phyloP scores from a whole-genome alignment of 441 rosid species.

The Mallotus japonicus region DNA sequence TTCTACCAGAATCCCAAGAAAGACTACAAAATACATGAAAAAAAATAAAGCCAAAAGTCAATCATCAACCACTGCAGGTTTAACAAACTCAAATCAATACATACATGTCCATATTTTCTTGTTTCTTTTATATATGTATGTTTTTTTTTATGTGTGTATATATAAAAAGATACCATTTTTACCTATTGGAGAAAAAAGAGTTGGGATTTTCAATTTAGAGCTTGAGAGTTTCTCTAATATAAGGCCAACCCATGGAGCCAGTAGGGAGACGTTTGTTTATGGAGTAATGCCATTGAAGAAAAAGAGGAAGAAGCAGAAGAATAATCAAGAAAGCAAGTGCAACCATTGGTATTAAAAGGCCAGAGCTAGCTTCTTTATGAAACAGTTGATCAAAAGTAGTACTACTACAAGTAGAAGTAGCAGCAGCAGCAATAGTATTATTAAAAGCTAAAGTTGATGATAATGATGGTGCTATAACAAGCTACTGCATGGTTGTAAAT shows the following conservation, averaged over 20 bases:
- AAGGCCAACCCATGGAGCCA: conserved; percentile 97
- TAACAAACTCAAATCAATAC: not conserved
- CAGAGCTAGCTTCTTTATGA: not conserved
- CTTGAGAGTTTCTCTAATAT: conserved; percentile 85
- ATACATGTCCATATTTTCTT: not conserved
- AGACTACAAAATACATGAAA: conserved; percentile 35
- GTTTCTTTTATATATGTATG: not conserved
- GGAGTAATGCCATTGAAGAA: conserved; percentile 39
- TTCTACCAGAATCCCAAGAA: conserved; percentile 53
- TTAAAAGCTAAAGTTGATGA: conserved; percentile 8
- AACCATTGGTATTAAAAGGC: not conserved
- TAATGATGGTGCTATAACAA: not conserved
- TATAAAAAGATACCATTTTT: conserved; percentile 46
- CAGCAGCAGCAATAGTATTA: conserved; percentile 11
- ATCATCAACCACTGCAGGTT: not conserved
- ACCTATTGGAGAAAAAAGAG: conserved; percentile 68
- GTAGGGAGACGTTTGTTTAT: conserved; percentile 58
- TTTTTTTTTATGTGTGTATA: not conserved
- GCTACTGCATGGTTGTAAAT: conserved; percentile 25
- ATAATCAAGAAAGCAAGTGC: conserved; percentile 20
- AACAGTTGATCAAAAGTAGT: not conserved
- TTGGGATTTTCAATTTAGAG: conserved; percentile 83
- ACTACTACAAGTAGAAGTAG: not conserved
- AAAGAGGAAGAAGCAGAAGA: conserved; percentile 24
- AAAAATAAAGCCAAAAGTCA: not conserved